A percentile compares a stretch with the other conserved stretches of the same genome.
phyloP scores from a whole-genome alignment of 192 early-diverging fungal species.

The Backusella parvicylindrica region DNA sequence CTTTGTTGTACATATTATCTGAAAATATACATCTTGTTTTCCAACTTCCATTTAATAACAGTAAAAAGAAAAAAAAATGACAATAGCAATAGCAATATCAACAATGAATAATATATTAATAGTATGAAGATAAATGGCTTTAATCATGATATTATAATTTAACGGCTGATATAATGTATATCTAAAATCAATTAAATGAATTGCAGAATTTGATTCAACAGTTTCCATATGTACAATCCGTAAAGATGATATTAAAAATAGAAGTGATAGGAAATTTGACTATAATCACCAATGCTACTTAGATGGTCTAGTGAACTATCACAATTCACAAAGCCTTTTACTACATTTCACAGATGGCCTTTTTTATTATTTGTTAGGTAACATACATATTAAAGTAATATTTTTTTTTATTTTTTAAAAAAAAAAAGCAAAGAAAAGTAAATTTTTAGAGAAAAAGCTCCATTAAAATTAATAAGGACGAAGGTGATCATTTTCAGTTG shows the following conservation, averaged over 20 bases:
- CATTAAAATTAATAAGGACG: not conserved
- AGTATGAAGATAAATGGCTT: too few relatives aligned
- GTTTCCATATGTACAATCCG: not conserved
- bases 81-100: too few relatives aligned
- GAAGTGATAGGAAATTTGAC: not conserved
- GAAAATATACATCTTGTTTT: not conserved
- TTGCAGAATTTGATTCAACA: not conserved
- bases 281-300: not conserved
- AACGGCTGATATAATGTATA: too few relatives aligned
- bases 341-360: too few relatives aligned
- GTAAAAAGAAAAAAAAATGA: not conserved
- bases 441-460: not conserved
- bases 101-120: too few relatives aligned
- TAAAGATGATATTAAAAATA: not conserved
- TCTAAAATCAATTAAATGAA: too few relatives aligned
- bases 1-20: not conserved
- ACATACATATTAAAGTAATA: not conserved
- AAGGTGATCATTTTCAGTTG: not conserved
- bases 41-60: not conserved
- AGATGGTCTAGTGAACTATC: not conserved
- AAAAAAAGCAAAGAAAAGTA: not conserved
- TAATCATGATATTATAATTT: too few relatives aligned
- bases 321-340: not conserved
- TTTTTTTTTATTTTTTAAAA: not conserved
- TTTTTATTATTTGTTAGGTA: not conserved